A percentile compares a stretch with the other conserved stretches of the same genome.
Conservation (phyloP, 495 filamentous ascomycete species). For the Chaetomium tenue region DNA sequence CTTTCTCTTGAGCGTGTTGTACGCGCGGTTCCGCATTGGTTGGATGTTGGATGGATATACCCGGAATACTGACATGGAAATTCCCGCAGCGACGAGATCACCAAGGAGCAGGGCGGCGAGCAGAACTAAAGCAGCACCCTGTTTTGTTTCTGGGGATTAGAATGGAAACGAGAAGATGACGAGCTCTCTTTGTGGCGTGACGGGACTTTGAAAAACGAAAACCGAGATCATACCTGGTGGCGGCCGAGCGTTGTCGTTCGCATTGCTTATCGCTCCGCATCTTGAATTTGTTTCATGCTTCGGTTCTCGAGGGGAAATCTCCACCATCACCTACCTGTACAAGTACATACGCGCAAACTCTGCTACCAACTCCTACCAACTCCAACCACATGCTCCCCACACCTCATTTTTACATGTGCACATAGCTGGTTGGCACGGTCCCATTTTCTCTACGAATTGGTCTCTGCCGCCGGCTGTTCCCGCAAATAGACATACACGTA, state of each 20-base stretch:
- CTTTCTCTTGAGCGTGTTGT: not conserved
- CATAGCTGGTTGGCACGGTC: not conserved
- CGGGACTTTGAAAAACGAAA: not conserved
- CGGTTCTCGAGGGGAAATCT: not conserved
- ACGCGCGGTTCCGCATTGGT: not conserved
- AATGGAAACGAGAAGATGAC: not conserved
- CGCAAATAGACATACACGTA: slow-evolving; percentile 6
- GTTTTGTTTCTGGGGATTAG: not conserved
- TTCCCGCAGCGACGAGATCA: slow-evolving; percentile 60
- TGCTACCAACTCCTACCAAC: not conserved
- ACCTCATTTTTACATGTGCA: not conserved
- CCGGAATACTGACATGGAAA: not conserved
- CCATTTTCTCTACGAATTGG: not conserved
- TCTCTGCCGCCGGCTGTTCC: not conserved
- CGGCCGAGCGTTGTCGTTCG: not conserved
- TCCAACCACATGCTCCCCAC: not conserved
- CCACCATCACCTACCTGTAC: slow-evolving; percentile 23
- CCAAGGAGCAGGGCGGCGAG: slow-evolving; percentile 66
- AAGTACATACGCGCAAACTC: slow-evolving; percentile 21
- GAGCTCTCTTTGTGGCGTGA: not conserved
- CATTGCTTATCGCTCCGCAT: slow-evolving; percentile 4
- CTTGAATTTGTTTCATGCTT: not conserved
- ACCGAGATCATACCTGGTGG: not conserved
- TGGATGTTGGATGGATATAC: not conserved
- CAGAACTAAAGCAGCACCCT: slow-evolving; percentile 58